Evolutionary conservation across 164 flowering plant species (phyloP).

Genomic region (Buxus sempervirens): DNA sequence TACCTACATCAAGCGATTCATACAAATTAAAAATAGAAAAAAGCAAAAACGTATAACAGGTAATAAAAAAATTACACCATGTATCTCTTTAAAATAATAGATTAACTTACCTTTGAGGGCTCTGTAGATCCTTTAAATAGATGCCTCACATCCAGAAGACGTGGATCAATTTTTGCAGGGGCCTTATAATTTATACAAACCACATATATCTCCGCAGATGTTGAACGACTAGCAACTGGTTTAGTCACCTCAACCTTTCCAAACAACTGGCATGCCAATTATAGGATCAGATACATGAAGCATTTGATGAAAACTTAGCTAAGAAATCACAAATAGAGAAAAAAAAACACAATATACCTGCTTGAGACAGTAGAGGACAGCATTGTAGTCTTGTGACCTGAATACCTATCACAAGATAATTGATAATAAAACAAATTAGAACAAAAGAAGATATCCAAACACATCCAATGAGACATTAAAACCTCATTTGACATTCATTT

Average conservation of each 20-base stretch:
- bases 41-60: neutral
- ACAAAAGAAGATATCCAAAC: no score
- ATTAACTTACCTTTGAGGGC: slow-evolving; percentile 54
- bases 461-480: no score
- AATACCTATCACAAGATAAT: slow-evolving; percentile 50
- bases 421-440: no score
- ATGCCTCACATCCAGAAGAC: slow-evolving; percentile 85
- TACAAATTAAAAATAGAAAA: neutral
- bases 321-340: neutral
- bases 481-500: no score
- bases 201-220: slow-evolving; percentile 89
- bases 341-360: slow-evolving; percentile 43
- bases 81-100: neutral
- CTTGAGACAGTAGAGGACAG: slow-evolving; percentile 76
- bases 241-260: slow-evolving; percentile 90
- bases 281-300: slow-evolving; percentile 7
- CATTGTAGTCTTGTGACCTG: slow-evolving; percentile 91
- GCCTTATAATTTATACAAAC: slow-evolving; percentile 77
- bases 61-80: neutral
- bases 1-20: slow-evolving; percentile 38
- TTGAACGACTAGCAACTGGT: slow-evolving; percentile 83
- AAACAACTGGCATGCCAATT: slow-evolving; percentile 59
- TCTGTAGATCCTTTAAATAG: slow-evolving; percentile 68
- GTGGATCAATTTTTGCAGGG: slow-evolving; percentile 95
- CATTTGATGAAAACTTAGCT: neutral